A percentile compares a stretch with the other conserved stretches of the same genome.
Conservation (phyloP, 192 early-diverging fungal genomes). For the Paraglomus brasilianum region DNA sequence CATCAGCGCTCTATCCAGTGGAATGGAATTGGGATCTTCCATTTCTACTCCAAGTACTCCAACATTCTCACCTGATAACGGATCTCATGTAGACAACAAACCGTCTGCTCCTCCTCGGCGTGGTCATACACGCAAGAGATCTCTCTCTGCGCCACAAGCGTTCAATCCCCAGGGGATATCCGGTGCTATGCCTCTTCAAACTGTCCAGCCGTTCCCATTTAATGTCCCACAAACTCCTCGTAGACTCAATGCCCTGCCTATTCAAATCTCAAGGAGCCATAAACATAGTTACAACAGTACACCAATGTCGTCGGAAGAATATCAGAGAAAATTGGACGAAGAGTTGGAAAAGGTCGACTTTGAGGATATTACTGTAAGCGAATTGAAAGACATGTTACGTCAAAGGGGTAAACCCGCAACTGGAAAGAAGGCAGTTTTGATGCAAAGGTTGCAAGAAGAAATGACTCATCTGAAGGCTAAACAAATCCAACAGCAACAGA, state of each 20-base stretch:
- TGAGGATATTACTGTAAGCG: constrained; percentile 72
- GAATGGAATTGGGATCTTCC: neutral
- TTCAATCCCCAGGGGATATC: neutral
- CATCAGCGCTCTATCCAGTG: too few relatives aligned
- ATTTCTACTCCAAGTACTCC: constrained; percentile 20
- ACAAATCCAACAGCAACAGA: constrained; percentile 32
- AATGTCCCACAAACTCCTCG: neutral
- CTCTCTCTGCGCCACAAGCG: constrained; percentile 25
- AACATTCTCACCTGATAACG: constrained; percentile 4
- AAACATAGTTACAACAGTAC: constrained; percentile 24
- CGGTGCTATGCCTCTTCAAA: constrained; percentile 13
- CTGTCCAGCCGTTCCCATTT: constrained; percentile 12
- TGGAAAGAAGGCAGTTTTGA: constrained; percentile 70
- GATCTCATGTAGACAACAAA: neutral
- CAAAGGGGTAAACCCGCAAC: constrained; percentile 64
- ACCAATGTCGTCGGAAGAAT: constrained; percentile 41
- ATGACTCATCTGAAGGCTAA: constrained; percentile 46
- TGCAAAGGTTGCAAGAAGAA: constrained; percentile 67
- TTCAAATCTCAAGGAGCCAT: constrained; percentile 29
- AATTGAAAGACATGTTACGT: constrained; percentile 71
- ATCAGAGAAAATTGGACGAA: constrained; percentile 58
- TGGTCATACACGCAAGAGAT: constrained; percentile 31
- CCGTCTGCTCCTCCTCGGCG: constrained; percentile 3
- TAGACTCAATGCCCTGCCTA: constrained; percentile 25
- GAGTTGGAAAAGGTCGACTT: constrained; percentile 64